Percentiles rank a stretch among this genome's conserved stretches.
These are phyloP conservation scores for Tolypocladium inflatum DNA, from an alignment of 2,329 filamentous ascomycete genomes.

Conservation along the genomic window DNA sequence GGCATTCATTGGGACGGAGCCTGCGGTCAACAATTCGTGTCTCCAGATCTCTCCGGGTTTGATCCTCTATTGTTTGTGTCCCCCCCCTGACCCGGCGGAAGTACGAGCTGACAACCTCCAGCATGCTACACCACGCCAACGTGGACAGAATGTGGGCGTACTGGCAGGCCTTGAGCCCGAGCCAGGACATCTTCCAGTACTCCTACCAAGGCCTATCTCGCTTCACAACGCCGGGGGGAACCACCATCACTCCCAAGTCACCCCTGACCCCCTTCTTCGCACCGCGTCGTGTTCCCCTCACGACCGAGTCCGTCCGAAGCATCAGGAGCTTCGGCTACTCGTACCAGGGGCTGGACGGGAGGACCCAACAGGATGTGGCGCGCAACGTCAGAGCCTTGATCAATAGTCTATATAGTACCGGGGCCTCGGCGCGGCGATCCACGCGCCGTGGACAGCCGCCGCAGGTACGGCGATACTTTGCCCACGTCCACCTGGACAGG, in stretches of 20 bases:
- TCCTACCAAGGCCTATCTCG: constrained; percentile 23
- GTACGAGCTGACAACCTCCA: constrained; percentile 2
- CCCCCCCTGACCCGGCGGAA: background rate
- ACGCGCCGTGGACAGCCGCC: background rate
- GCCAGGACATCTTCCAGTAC: constrained; percentile 21
- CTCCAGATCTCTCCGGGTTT: constrained; percentile 28
- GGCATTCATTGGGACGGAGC: constrained; percentile 28
- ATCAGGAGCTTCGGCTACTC: constrained; percentile 27
- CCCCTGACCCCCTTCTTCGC: constrained; percentile 42
- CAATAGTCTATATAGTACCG: constrained; percentile 19
- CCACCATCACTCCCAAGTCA: constrained; percentile 29
- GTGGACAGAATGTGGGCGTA: constrained; percentile 55
- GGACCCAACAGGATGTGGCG: constrained; percentile 19
- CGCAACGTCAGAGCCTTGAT: constrained; percentile 10
- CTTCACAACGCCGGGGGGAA: constrained; percentile 31
- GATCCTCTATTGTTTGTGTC: constrained; percentile 32
- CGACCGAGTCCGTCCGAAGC: constrained; percentile 30
- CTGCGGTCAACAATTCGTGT: constrained; percentile 30
- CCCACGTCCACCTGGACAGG: background rate
- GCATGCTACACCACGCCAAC: constrained; percentile 45
- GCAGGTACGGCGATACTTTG: background rate
- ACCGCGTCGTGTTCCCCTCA: constrained; percentile 11
- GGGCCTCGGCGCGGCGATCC: background rate
- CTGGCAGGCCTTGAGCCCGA: constrained; percentile 34
- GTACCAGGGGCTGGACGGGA: constrained; percentile 25